Evolutionary conservation across 1,284 basidiomycete species (phyloP), one percentile per base, ranked within the genome.

Genomic region (Anthracocystis walkeri): DNA sequence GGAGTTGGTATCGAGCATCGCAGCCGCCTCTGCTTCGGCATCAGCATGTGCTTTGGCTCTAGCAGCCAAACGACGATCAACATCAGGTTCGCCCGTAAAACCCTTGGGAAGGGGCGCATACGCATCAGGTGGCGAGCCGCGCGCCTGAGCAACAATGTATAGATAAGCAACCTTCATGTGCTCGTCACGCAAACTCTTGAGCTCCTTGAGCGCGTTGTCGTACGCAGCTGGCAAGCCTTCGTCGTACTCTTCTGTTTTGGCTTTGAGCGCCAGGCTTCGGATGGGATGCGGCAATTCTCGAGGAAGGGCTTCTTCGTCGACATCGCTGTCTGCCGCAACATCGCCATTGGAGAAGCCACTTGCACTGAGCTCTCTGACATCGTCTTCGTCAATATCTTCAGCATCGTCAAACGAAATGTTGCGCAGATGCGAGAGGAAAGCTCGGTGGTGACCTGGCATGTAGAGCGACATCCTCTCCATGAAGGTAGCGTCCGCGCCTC

Each of bases 141-240:
- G 70, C n/a, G 80, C 75, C 51, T 82, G 82, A 11, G 73, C 65
- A 23, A 84, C 73, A 58, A 82, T 94, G 85, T 95, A 96, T 54
- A 93, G 81, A 29, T 92, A 89, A 23, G 92, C 94, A 63, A 97
- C 92, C 58, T 90, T 89, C 87, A 97, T 92, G 86, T 97, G 95
- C 50, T 91, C 91, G 80, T 96, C 92, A 53, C 95, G 88, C 83
- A 97, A 92, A 53, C 88, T 86, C 86, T 93, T 93, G 60, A 97
- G 87, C 4, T 92, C 89, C 8, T 85, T 85, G 7, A 97, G 89
- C 0, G 92, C 91, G 4, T 79, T 83, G 80, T 97, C 93, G 84
- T 94, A 97, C 3, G 81, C 72, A 2, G 56, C 63, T 8, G 75
- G 75, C 14, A 82, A 66, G 12, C 70, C 67, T 33, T 77, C 74